Evolutionary conservation across 2,329 filamentous ascomycete genomes (phyloP), one percentile per base, ranked within the genome.

Genomic region (Juglanconis juglandina): DNA sequence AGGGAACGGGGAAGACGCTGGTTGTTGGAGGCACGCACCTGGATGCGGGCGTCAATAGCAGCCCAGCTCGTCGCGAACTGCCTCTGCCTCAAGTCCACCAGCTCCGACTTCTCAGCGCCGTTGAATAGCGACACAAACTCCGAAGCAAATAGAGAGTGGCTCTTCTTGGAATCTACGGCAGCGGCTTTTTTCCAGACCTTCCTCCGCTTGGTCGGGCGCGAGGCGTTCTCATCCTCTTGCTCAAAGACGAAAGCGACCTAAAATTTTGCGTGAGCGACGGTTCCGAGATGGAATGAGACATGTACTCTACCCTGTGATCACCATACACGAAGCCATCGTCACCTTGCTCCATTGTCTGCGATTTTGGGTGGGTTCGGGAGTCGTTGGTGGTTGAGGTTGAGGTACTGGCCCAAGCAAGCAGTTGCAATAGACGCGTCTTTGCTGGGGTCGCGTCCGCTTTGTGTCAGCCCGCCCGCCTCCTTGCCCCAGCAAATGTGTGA

Each of bases 1-100:
- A 11, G 52, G 24, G 24, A 24, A 24, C 24, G 24, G 24, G 24
- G 24, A 24, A 24, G 24, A 24, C 24, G 24, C 24, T 24, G 24
- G 1, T 24, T 24, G 24, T 24, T 24, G 24, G 24, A 24, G 24
- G 24, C 24, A 24, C 71, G 54, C 67, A 85, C 84, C 71, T 88
- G 81, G 54, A 93, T 87, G 33, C 84, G 81, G 50, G 74, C 71
- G 63, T 91, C 83, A 66, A 91, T 83, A 44, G 79, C 74, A 2
- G 76, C 73, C 91, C 91, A 95, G 53, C 84, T 77, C 56, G 79
- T 73, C 54, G 85, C 75, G 71, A 87, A 94, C 3, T 85, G 76
- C 50, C 78, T 73, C 69, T 86, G 79, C 30, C 91, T 81, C 55
- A 86, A 73, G 7, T 71, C 70, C 30, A 82, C 77, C 57, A 77